Percentiles rank a stretch among this genome's conserved stretches.
phyloP scores from a whole-genome alignment of 768 basidiomycete species.

The Calocera viscosa region DNA sequence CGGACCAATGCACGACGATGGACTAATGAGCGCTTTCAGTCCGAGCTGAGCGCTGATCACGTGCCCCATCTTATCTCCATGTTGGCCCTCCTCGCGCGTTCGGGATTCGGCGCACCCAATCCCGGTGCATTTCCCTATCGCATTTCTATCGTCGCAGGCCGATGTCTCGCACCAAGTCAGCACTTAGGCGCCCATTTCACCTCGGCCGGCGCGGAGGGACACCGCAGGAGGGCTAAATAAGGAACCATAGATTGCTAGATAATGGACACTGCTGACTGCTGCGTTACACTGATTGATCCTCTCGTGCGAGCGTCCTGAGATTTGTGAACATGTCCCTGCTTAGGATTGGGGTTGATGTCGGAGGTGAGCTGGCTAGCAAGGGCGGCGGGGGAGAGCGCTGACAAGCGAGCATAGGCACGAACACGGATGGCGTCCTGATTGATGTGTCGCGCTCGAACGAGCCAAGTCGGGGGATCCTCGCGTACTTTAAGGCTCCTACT shows the following conservation, averaged over 20 bases:
- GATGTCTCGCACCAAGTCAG: no score
- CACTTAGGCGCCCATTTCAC: not conserved
- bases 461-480: conserved; percentile 20
- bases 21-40: no score
- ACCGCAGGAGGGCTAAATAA: not conserved
- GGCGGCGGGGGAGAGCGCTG: not conserved
- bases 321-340: not conserved
- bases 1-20: no score
- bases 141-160: no score
- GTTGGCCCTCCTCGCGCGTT: not conserved
- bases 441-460: conserved; percentile 24
- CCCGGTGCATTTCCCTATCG: conserved; percentile 6
- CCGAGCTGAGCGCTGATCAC: no score
- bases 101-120: not conserved
- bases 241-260: not conserved
- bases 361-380: not conserved
- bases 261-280: no score
- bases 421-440: conserved; percentile 32
- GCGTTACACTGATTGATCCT: no score
- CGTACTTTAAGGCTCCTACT: conserved; percentile 38
- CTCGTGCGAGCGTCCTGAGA: not conserved
- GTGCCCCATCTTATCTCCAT: no score
- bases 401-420: conserved; percentile 18
- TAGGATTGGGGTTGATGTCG: conserved; percentile 2
- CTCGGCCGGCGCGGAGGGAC: not conserved